Percentiles rank a stretch among this genome's conserved stretches.
These are phyloP conservation scores for Boletus hoseneyae DNA, from an alignment of 1,284 basidiomycete species.

Conservation along the genomic window DNA sequence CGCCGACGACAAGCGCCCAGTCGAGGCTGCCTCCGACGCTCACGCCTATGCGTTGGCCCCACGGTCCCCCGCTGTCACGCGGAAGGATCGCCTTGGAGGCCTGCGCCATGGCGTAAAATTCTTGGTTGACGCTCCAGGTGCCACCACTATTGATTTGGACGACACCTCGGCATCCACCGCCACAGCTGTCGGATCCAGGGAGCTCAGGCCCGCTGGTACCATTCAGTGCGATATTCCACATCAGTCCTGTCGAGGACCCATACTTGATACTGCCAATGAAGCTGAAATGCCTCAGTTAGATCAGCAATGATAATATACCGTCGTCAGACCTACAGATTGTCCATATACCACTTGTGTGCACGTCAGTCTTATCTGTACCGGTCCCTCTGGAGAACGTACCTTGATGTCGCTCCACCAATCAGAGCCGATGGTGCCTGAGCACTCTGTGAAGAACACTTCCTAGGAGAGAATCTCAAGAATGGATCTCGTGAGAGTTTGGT, in stretches of 20 bases:
- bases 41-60: slow-evolving; percentile 62
- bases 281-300: slow-evolving; percentile 16
- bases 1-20: slow-evolving; percentile 61
- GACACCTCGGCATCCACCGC: slow-evolving; percentile 61
- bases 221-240: slow-evolving; percentile 73
- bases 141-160: slow-evolving; percentile 63
- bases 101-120: slow-evolving; percentile 74
- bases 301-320: neutral
- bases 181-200: slow-evolving; percentile 62
- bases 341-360: slow-evolving; percentile 62
- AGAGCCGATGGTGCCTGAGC: slow-evolving; percentile 48
- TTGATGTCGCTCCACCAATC: slow-evolving; percentile 81
- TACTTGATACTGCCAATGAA: slow-evolving; percentile 46
- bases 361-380: slow-evolving; percentile 3
- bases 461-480: slow-evolving; percentile 5
- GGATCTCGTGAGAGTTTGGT: neutral
- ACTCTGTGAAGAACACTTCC: slow-evolving; percentile 53
- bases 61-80: slow-evolving; percentile 63
- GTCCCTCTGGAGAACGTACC: slow-evolving; percentile 34
- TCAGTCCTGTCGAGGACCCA: slow-evolving; percentile 51
- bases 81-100: slow-evolving; percentile 70
- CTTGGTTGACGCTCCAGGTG: slow-evolving; percentile 64
- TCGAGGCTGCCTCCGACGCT: slow-evolving; percentile 52
- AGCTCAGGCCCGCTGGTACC: slow-evolving; percentile 58
- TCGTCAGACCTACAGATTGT: slow-evolving; percentile 53